Evolutionary conservation across 2,329 filamentous ascomycete species (phyloP), one percentile per base, ranked within the genome.

Genomic region (Exophiala mesophila): DNA sequence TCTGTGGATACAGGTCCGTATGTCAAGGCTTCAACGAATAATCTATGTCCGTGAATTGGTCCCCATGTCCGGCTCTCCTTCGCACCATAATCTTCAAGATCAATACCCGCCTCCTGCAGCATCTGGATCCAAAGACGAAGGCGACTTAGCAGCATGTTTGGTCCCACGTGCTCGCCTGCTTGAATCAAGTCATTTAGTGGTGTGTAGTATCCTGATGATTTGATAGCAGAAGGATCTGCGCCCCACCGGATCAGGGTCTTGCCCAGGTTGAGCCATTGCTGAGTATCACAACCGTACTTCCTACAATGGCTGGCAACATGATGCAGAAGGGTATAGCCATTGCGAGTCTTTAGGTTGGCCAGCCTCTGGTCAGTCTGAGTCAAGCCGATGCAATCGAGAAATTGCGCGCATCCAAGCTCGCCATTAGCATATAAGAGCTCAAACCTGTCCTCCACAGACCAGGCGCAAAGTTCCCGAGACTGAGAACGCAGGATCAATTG

Each of bases 1-100:
- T 45, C 37, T 45, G 29, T 21, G 8, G 42, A 36, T 32, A 12
- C 35, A 5, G 29, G 19, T 21, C 42, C 42, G 21, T 35, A 45
- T 3, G 36, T n/a, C 13, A 45, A 30, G 19, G 31, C 29, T n/a
- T 41, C 20, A 16, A 41, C 20, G 16, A 16, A 6, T 21, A 41
- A 12, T 19, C 15, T 15, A 18, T 19, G 9, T 5, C 3, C 3
- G 15, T n/a, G n/a, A 17, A 41, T 7, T 12, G 29, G 35, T 6
- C 35, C 13, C 42, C 42, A 45, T 10, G 34, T 23, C 17, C 40
- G 4, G 15, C 17, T 24, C 30, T 45, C 42, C 8, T n/a, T 24
- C 5, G 15, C 30, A 13, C 42, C 36, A 23, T 45, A 45, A 12
- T 29, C n/a, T 7, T 6, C 12, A 5, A 19, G 15, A n/a, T 41